phyloP scores from a whole-genome alignment of 352 stramenopile species.

The Pythium phragmiticola region DNA sequence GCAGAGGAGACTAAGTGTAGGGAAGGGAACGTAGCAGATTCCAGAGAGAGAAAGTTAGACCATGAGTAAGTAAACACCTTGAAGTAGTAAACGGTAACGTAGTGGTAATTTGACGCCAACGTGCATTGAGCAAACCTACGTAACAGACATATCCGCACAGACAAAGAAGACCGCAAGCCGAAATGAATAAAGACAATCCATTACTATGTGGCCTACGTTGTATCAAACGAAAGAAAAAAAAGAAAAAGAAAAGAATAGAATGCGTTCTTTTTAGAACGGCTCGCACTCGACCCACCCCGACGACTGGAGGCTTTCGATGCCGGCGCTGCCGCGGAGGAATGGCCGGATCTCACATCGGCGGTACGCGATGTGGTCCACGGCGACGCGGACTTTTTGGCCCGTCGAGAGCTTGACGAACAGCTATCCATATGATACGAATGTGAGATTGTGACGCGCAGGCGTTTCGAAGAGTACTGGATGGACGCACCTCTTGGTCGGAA shows the following conservation, averaged over 20 bases:
- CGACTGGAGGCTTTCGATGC: slow-evolving; percentile 46
- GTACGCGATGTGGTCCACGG: slow-evolving; percentile 40
- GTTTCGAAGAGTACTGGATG: not conserved
- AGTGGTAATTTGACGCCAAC: too few species aligned
- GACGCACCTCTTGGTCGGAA: slow-evolving; percentile 53
- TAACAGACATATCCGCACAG: not conserved
- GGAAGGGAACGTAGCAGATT: not conserved
- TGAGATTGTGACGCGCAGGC: not conserved
- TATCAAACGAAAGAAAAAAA: not conserved
- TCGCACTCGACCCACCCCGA: slow-evolving; percentile 67
- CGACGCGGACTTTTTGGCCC: slow-evolving; percentile 62
- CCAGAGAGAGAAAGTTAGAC: not conserved
- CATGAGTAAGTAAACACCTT: slow-evolving; percentile 1
- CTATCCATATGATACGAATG: slow-evolving; percentile 16
- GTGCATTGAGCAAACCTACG: too few species aligned
- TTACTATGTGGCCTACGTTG: not conserved
- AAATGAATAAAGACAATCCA: not conserved
- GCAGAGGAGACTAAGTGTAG: not conserved
- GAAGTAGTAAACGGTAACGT: slow-evolving; percentile 4
- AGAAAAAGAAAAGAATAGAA: not conserved
- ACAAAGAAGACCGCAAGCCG: not conserved
- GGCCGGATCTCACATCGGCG: slow-evolving; percentile 60
- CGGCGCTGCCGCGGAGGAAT: slow-evolving; percentile 48
- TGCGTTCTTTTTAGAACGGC: slow-evolving; percentile 34
- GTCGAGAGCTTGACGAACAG: slow-evolving; percentile 65